A percentile compares a stretch with the other conserved stretches of the same genome.
These are phyloP conservation scores for Aspergillus bridgeri DNA, from an alignment of 495 filamentous ascomycete species.

Conservation along the genomic window DNA sequence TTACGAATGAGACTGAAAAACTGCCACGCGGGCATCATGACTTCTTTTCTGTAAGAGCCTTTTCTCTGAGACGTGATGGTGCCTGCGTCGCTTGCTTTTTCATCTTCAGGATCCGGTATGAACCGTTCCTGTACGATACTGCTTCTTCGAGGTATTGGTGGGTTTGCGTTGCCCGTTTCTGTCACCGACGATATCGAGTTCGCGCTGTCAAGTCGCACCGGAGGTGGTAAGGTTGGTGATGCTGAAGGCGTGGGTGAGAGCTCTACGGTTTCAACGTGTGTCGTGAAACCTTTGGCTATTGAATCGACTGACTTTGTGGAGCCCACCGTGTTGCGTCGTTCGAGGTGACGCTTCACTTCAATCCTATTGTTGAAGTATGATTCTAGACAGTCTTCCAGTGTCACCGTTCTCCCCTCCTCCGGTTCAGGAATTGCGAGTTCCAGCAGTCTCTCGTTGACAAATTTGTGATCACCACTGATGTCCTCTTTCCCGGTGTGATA, in stretches of 20 bases:
- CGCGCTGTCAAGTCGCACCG: constrained; percentile 28
- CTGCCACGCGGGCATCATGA: constrained; percentile 96
- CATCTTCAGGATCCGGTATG: constrained; percentile 42
- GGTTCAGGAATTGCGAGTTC: constrained; percentile 73
- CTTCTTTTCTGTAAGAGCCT: constrained; percentile 66
- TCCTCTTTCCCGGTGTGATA: constrained; percentile 86
- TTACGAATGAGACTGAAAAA: constrained; percentile 87
- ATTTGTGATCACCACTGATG: constrained; percentile 83
- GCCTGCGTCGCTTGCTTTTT: constrained; percentile 34
- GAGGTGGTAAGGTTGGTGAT: constrained; percentile 36
- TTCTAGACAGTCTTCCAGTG: constrained; percentile 86
- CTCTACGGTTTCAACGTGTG: constrained; percentile 62
- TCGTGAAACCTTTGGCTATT: constrained; percentile 40
- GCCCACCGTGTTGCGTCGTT: constrained; percentile 54
- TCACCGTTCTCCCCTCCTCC: constrained; percentile 60
- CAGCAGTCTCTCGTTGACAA: constrained; percentile 86
- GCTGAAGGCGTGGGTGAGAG: constrained; percentile 41
- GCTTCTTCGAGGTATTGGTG: constrained; percentile 37
- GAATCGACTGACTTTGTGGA: constrained; percentile 53
- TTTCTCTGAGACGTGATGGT: constrained; percentile 26
- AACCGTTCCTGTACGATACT: constrained; percentile 65
- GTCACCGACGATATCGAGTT: constrained; percentile 31
- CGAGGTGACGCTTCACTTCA: constrained; percentile 81
- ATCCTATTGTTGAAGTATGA: constrained; percentile 92
- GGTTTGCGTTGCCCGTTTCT: constrained; percentile 23